phyloP scores from a whole-genome alignment of 2,329 filamentous ascomycete genomes.

The Camillea tinctor region DNA sequence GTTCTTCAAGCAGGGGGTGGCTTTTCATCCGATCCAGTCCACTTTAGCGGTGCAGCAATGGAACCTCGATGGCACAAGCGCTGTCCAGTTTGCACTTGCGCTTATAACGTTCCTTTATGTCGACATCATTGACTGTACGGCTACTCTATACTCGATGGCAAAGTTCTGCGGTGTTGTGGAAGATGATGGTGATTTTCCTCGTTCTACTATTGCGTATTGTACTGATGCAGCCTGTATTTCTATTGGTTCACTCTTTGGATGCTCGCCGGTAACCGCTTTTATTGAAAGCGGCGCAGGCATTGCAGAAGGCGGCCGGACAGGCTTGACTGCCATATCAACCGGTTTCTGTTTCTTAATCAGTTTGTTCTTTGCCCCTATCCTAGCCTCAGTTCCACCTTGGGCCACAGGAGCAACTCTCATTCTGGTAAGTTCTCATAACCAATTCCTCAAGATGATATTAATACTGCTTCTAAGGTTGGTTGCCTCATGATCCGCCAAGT shows the following conservation, averaged over 20 bases:
- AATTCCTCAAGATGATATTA: background rate
- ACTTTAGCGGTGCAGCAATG: constrained; percentile 66
- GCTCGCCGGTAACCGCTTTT: constrained; percentile 71
- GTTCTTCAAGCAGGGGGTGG: constrained; percentile 72
- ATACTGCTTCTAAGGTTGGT: constrained; percentile 51
- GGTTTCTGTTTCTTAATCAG: constrained; percentile 70
- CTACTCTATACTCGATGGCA: constrained; percentile 79
- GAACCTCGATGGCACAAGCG: constrained; percentile 54
- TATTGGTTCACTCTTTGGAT: constrained; percentile 67
- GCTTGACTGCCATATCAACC: constrained; percentile 67
- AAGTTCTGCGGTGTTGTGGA: constrained; percentile 68
- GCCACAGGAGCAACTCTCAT: constrained; percentile 73
- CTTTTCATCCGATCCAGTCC: constrained; percentile 67
- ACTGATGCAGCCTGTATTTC: constrained; percentile 71
- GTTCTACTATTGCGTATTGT: constrained; percentile 77
- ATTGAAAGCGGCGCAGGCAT: constrained; percentile 76
- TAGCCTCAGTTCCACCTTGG: constrained; percentile 76
- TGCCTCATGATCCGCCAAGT: constrained; percentile 78
- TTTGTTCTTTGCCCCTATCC: constrained; percentile 74
- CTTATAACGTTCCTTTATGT: constrained; percentile 79
- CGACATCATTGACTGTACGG: constrained; percentile 76
- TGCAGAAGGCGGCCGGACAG: constrained; percentile 71
- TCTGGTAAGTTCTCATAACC: constrained; percentile 46
- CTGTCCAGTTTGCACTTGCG: constrained; percentile 65
- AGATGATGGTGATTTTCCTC: constrained; percentile 77